phyloP scores from a whole-genome alignment of 495 filamentous ascomycete species.

The Coniosporium apollinis region DNA sequence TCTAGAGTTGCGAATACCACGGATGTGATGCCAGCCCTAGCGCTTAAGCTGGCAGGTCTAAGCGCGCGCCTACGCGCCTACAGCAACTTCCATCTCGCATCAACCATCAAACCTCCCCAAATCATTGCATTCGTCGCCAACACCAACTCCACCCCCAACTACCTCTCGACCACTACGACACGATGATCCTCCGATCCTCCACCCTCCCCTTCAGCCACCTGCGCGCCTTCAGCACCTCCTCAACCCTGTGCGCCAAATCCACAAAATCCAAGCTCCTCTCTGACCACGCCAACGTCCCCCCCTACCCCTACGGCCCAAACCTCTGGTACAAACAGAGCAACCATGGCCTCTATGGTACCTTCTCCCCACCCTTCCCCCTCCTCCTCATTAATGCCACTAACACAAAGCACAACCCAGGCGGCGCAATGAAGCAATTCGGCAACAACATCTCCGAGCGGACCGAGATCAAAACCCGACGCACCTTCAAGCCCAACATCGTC shows the following conservation, averaged over 20 bases:
- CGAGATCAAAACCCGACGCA: conserved; percentile 67
- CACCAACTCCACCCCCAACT: not conserved
- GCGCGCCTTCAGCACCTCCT: conserved; percentile 13
- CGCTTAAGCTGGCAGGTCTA: too few species aligned
- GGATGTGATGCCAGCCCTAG: too few species aligned
- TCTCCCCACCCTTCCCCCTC: not conserved
- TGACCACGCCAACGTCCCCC: conserved; percentile 33
- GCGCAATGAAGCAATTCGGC: conserved; percentile 64
- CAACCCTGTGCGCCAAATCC: conserved; percentile 5
- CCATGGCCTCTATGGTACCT: conserved; percentile 57
- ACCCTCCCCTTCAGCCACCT: conserved; percentile 2
- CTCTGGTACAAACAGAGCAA: conserved; percentile 74
- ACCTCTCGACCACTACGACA: not conserved
- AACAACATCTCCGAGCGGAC: conserved; percentile 70
- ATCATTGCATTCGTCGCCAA: too few species aligned
- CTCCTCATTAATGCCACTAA: not conserved
- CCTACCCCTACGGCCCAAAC: conserved; percentile 73
- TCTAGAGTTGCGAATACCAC: too few species aligned
- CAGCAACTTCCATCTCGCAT: too few species aligned
- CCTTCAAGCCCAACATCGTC: conserved; percentile 80
- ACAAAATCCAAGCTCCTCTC: conserved; percentile 9
- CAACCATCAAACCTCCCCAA: too few species aligned
- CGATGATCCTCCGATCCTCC: not conserved
- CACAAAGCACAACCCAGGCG: conserved; percentile 25
- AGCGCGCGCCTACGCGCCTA: too few species aligned